Conservation (phyloP, 1,284 basidiomycete species). For the Bondarzewia mesenterica region DNA sequence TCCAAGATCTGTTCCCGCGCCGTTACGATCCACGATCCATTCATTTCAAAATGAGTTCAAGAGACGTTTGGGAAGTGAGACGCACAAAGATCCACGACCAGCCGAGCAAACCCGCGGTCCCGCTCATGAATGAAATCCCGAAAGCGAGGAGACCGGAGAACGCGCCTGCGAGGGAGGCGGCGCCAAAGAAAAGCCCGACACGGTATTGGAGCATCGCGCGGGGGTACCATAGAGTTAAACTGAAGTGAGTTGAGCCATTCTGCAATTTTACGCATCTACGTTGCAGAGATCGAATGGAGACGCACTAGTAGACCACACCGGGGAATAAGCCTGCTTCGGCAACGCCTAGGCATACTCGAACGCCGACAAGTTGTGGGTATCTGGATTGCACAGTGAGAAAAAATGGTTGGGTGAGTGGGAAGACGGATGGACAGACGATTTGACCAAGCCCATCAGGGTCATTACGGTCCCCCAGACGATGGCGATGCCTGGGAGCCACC, state of each 20-base stretch:
- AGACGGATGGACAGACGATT: slow-evolving; percentile 32
- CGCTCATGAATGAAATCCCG: slow-evolving; percentile 35
- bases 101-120: slow-evolving; percentile 28
- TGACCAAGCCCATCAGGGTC: slow-evolving; percentile 61
- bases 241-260: slow-evolving; percentile 14
- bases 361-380: slow-evolving; percentile 53
- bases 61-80: slow-evolving; percentile 16
- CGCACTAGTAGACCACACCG: slow-evolving; percentile 55
- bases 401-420: background rate
- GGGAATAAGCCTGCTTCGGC: slow-evolving; percentile 67
- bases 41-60: background rate
- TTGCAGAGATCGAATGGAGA: background rate
- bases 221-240: slow-evolving; percentile 27
- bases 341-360: slow-evolving; percentile 52
- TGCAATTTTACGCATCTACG: background rate
- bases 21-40: background rate
- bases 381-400: slow-evolving; percentile 20
- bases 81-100: slow-evolving; percentile 40
- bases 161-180: slow-evolving; percentile 26
- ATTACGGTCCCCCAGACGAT: slow-evolving; percentile 24
- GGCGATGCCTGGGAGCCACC: slow-evolving; percentile 25
- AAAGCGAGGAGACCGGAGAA: slow-evolving; percentile 34
- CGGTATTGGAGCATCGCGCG: slow-evolving; percentile 26
- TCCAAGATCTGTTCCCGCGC: slow-evolving; percentile 37
- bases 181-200: slow-evolving; percentile 28